These are phyloP conservation scores for Russula sp. DNA, from an alignment of 768 basidiomycete genomes.

Conservation along the genomic window DNA sequence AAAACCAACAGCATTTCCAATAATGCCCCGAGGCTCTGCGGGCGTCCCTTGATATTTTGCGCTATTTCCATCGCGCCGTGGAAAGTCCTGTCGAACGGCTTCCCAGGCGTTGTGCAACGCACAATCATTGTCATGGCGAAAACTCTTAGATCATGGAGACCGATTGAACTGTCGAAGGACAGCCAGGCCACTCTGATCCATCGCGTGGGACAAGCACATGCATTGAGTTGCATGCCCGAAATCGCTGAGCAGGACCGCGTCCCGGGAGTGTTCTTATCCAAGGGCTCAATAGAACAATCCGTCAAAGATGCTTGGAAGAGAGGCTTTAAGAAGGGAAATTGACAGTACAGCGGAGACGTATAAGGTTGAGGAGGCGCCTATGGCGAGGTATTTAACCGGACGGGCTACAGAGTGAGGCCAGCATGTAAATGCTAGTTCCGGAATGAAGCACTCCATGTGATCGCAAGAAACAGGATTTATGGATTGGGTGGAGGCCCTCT, in stretches of 20 bases:
- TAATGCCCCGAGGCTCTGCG: too few species aligned
- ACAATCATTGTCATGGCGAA: too few species aligned
- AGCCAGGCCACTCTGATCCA: too few species aligned
- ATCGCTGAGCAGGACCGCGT: not conserved
- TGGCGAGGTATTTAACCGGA: not conserved
- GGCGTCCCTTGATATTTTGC: too few species aligned
- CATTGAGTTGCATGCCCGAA: not conserved
- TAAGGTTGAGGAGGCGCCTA: not conserved
- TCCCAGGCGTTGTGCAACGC: too few species aligned
- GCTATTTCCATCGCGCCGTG: too few species aligned
- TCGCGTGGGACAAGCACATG: not conserved
- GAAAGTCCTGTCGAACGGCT: too few species aligned
- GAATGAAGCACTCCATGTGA: not conserved
- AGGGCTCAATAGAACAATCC: not conserved
- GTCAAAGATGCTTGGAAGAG: not conserved
- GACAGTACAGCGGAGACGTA: not conserved
- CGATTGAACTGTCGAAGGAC: too few species aligned
- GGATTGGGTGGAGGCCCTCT: not conserved
- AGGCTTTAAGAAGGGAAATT: not conserved
- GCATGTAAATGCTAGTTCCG: not conserved
- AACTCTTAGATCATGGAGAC: too few species aligned
- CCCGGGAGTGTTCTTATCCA: too few species aligned
- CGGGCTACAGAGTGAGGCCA: not conserved
- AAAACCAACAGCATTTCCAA: too few species aligned
- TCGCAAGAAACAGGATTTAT: not conserved